Base-by-base conservation (phyloP, 768 basidiomycete genomes). In the Xanthoconium stramineum region DNA sequence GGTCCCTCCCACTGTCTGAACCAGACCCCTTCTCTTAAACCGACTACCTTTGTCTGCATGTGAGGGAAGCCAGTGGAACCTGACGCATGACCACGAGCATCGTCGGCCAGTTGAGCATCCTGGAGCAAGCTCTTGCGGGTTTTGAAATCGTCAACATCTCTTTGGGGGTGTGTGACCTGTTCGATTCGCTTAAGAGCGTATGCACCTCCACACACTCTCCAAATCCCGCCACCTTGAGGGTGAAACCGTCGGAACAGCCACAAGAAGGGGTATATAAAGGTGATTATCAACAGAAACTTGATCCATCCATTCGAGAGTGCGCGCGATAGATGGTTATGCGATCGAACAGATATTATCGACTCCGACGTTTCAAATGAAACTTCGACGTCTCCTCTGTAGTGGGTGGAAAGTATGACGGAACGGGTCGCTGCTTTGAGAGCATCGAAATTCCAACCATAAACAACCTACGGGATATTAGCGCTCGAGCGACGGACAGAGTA, bases 171-270 rank as follows among this genome's bases (percentile, higher is more conserved):
- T 30, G 46, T 55, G 60, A 59, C 64, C 61, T 53, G 56, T 19
- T 62, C 64, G 37, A 62, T 53, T 20, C 78, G 76, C 67, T 86
- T 88, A 44, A 91, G 72, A n/a, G 86, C 78, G 64, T 89, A 91
- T 12, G 86, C 88, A 14, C 83, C 83, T 19, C 90, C 90, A 50
- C 85, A 86, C 8, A 91, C 84, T 60, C 80, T 75, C 91, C 91
- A 93, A 12, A 75, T 72, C 0, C 88, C 91, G 7, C 91, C 91
- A 10, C 89, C 89, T 0, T 72, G 74, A 6, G 75, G 65, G 61
- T 85, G 78, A 70, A 88, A 87, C 5, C 84, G 82, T 67, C 84
- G 83, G 71, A 83, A 91, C 5, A 93, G 70, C 90, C 89, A 93
- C 58, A 93, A 78, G 68, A 91, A 84, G 0, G 90, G 91, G 65